A percentile compares a stretch with the other conserved stretches of the same genome.
Evolutionary conservation across 768 basidiomycete species (phyloP).

Genomic region (Royoungia palumana): DNA sequence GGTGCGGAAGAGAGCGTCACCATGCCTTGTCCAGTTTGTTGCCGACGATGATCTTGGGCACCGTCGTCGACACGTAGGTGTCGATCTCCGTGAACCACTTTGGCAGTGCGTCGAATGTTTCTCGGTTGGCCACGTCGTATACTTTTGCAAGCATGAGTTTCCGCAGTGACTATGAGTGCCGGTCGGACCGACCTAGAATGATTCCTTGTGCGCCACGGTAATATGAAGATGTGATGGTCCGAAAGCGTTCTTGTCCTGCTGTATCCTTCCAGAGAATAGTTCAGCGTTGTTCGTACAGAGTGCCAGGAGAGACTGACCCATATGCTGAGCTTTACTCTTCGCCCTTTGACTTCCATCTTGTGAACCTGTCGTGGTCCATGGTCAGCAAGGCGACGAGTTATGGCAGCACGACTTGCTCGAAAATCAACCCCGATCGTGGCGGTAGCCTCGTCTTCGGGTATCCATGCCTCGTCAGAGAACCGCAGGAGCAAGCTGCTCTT

Average conservation of each 20-base stretch:
- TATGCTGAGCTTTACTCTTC: constrained; percentile 89
- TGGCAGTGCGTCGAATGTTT: constrained; percentile 92
- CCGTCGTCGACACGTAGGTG: constrained; percentile 81
- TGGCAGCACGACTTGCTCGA: constrained; percentile 47
- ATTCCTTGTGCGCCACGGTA: constrained; percentile 88
- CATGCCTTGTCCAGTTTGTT: constrained; percentile 89
- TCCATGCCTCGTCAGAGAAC: constrained; percentile 97
- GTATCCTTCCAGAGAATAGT: constrained; percentile 59
- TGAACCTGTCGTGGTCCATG: constrained; percentile 54
- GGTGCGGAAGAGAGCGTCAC: not conserved
- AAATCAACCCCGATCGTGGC: constrained; percentile 87
- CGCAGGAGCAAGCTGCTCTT: constrained; percentile 87
- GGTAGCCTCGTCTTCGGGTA: constrained; percentile 85
- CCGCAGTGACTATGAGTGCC: not conserved
- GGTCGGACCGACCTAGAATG: constrained; percentile 53
- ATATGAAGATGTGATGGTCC: constrained; percentile 93
- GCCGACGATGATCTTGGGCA: constrained; percentile 93
- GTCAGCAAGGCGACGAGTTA: not conserved
- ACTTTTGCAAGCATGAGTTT: constrained; percentile 45
- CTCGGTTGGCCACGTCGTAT: constrained; percentile 91
- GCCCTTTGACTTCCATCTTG: constrained; percentile 81
- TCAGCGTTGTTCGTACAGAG: not conserved
- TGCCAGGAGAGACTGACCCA: constrained; percentile 66
- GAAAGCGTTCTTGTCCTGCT: constrained; percentile 94
- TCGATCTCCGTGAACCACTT: constrained; percentile 92